Percentiles rank a stretch among this genome's conserved stretches.
Evolutionary conservation across 306 rosid species (phyloP).

Genomic region (Glycine tomentella): DNA sequence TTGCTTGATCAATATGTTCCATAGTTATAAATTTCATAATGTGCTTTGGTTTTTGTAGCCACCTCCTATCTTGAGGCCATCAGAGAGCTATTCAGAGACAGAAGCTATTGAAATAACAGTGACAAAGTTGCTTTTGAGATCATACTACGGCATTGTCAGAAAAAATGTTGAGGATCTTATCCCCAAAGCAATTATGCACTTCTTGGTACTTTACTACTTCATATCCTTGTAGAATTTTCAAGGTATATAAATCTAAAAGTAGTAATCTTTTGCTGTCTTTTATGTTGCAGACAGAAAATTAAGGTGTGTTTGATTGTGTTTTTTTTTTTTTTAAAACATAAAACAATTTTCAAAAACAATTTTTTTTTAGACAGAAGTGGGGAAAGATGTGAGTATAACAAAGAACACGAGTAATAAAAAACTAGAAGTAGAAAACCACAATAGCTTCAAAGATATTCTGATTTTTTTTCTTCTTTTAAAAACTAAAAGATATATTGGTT

Average conservation of each 20-base stretch:
- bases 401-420: not conserved
- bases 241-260: conserved; percentile 16
- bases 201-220: conserved; percentile 71
- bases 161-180: conserved; percentile 85
- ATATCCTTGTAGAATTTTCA: conserved; percentile 29
- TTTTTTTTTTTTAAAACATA: not conserved
- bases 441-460: not conserved
- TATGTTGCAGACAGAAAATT: conserved; percentile 15
- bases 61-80: conserved; percentile 88
- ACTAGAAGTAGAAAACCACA: not conserved
- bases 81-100: conserved; percentile 83
- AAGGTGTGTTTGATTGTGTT: not conserved
- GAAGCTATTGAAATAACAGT: conserved; percentile 80
- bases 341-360: too few relatives aligned
- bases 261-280: conserved; percentile 21
- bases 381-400: not conserved
- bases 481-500: not conserved
- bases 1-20: conserved; percentile 31
- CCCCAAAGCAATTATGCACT: conserved; percentile 98
- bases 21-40: conserved; percentile 18
- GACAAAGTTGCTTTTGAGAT: conserved; percentile 82
- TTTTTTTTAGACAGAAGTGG: not conserved
- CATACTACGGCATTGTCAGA: conserved; percentile 95
- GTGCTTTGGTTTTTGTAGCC: conserved; percentile 66
- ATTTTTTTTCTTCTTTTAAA: not conserved